These are phyloP conservation scores for Macadamia integrifolia DNA, from an alignment of 164 flowering plant species.

Conservation along the genomic window DNA sequence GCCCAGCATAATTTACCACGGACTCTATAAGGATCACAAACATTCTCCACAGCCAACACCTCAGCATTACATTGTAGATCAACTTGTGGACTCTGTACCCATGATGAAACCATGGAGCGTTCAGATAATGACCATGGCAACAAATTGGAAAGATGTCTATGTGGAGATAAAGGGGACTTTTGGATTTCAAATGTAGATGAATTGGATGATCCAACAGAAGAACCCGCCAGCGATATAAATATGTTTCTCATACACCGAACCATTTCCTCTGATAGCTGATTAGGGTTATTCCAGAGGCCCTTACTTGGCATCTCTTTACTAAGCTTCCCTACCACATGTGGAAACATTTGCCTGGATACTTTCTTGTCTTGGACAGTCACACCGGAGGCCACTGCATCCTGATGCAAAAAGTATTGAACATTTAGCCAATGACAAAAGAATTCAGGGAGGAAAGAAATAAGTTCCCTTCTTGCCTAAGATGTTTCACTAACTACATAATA, in stretches of 20 bases:
- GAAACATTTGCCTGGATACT: constrained; percentile 15
- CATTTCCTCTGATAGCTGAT: constrained; percentile 72
- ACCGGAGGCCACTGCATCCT: constrained; percentile 22
- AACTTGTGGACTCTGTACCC: constrained; percentile 56
- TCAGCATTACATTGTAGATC: constrained; percentile 39
- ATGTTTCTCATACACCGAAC: constrained; percentile 74
- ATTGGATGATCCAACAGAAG: constrained; percentile 37
- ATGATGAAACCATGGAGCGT: constrained; percentile 37
- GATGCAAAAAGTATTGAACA: constrained; percentile 15
- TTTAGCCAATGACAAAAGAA: background rate
- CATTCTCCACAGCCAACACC: constrained; percentile 38
- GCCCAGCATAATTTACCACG: constrained; percentile 76
- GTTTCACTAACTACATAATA: too few species aligned
- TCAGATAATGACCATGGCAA: constrained; percentile 56
- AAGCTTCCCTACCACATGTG: constrained; percentile 20
- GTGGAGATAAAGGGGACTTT: constrained; percentile 39
- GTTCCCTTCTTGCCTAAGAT: background rate
- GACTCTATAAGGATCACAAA: constrained; percentile 64
- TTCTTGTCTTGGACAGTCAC: constrained; percentile 12
- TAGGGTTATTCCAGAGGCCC: constrained; percentile 60
- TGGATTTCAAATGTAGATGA: constrained; percentile 25
- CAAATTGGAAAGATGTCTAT: constrained; percentile 44
- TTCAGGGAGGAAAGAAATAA: background rate
- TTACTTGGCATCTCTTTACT: constrained; percentile 31
- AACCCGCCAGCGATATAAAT: constrained; percentile 61